A percentile compares a stretch with the other conserved stretches of the same genome.
These are phyloP conservation scores for Aspergillus fructus DNA, from an alignment of 2,329 filamentous ascomycete genomes.

Conservation along the genomic window DNA sequence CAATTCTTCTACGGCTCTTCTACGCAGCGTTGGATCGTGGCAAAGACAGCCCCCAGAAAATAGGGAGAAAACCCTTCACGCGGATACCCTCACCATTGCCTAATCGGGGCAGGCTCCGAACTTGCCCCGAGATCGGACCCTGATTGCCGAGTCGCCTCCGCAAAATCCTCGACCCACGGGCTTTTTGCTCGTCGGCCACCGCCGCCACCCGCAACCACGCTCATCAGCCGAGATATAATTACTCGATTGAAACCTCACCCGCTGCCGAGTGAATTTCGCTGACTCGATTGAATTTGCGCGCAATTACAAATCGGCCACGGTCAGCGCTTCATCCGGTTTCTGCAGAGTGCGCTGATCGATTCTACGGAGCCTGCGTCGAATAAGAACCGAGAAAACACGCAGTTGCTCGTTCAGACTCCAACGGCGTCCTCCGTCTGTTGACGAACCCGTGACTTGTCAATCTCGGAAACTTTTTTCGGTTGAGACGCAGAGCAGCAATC, in stretches of 20 bases:
- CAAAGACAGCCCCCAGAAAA: not conserved
- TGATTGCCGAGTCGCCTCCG: not conserved
- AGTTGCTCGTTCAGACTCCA: not conserved
- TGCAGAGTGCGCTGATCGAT: not conserved
- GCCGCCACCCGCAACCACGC: conserved; percentile 18
- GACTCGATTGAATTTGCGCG: not conserved
- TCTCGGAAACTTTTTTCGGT: too few relatives aligned
- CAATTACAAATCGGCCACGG: not conserved
- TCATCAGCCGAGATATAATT: conserved; percentile 3
- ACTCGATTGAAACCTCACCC: conserved; percentile 8
- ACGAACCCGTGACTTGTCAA: too few relatives aligned
- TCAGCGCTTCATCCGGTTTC: not conserved
- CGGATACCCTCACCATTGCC: conserved; percentile 27
- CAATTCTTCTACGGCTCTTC: not conserved
- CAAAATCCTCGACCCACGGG: conserved; percentile 2
- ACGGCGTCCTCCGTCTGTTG: not conserved
- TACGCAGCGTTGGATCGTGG: not conserved
- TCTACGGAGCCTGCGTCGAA: not conserved
- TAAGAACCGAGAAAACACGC: not conserved
- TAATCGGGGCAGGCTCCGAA: conserved; percentile 13
- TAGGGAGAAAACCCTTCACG: not conserved
- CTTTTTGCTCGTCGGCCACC: not conserved
- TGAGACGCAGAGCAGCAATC: too few relatives aligned
- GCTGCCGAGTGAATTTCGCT: not conserved
- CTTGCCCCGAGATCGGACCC: conserved; percentile 1